phyloP scores from a whole-genome alignment of 805 yeast genomes.

The Candida coleopterorum region DNA sequence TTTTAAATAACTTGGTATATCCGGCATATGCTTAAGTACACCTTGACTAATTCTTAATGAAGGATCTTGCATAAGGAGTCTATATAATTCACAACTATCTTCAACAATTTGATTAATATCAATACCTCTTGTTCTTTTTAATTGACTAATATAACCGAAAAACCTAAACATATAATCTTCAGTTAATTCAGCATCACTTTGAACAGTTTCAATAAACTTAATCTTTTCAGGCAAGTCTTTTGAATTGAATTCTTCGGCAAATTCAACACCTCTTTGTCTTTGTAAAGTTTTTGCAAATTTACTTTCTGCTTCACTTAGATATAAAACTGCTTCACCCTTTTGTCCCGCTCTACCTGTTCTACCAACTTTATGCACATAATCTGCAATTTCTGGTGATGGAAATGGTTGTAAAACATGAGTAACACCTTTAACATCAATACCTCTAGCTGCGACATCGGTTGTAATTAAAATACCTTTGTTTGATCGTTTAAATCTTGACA shows the following conservation, averaged over 20 bases:
- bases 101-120: conserved; percentile 21
- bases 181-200: conserved; percentile 16
- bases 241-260: conserved; percentile 40
- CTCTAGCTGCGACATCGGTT: conserved; percentile 94
- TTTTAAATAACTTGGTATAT: conserved; percentile 9
- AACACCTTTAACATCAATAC: conserved; percentile 90
- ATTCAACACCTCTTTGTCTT: conserved; percentile 48
- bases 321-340: conserved; percentile 65
- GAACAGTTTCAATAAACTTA: conserved; percentile 12
- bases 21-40: not conserved
- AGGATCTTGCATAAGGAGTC: conserved; percentile 16
- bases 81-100: conserved; percentile 25
- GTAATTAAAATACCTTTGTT: conserved; percentile 63
- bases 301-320: conserved; percentile 51
- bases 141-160: conserved; percentile 26
- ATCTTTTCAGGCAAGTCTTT: conserved; percentile 26
- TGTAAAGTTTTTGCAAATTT: conserved; percentile 49
- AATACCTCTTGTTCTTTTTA: conserved; percentile 11
- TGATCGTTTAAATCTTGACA: conserved; percentile 45
- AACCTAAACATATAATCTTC: conserved; percentile 22
- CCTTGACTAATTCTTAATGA: not conserved
- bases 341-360: conserved; percentile 94
- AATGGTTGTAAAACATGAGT: conserved; percentile 82
- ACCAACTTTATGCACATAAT: conserved; percentile 89
- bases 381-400: conserved; percentile 67